phyloP scores from a whole-genome alignment of 495 filamentous ascomycete species.

The Neurospora sp. region DNA sequence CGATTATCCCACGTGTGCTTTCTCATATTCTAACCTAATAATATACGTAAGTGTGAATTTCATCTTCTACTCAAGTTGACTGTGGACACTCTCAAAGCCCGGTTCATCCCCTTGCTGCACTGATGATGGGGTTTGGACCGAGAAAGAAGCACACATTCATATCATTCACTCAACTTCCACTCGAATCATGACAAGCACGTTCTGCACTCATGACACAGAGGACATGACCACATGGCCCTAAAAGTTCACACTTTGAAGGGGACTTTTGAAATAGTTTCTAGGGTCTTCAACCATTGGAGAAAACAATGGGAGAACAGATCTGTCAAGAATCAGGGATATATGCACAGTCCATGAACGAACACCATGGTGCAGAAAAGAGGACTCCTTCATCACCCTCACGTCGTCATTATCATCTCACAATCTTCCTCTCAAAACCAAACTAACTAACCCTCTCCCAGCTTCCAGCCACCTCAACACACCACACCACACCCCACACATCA shows the following conservation, averaged over 20 bases:
- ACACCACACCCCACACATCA: background rate
- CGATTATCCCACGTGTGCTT: background rate
- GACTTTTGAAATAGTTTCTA: background rate
- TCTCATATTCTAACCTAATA: background rate
- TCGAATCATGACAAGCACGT: background rate
- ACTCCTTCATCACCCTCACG: background rate
- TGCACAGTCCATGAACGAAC: no score
- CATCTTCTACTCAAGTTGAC: background rate
- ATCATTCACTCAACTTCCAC: background rate
- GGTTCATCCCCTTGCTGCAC: background rate
- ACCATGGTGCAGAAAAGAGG: background rate
- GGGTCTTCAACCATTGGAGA: background rate
- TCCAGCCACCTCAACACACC: background rate
- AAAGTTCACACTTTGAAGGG: background rate
- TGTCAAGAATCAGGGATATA: no score
- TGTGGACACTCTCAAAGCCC: background rate
- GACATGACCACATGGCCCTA: background rate
- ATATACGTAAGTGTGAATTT: background rate
- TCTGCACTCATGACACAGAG: background rate
- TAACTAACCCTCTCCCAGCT: background rate
- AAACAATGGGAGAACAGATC: background rate
- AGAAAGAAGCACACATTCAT: background rate
- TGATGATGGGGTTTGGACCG: background rate
- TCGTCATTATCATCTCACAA: background rate
- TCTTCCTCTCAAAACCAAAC: background rate